phyloP scores from a whole-genome alignment of 2,329 filamentous ascomycete genomes.

The Verticillium zaregamsianum region DNA sequence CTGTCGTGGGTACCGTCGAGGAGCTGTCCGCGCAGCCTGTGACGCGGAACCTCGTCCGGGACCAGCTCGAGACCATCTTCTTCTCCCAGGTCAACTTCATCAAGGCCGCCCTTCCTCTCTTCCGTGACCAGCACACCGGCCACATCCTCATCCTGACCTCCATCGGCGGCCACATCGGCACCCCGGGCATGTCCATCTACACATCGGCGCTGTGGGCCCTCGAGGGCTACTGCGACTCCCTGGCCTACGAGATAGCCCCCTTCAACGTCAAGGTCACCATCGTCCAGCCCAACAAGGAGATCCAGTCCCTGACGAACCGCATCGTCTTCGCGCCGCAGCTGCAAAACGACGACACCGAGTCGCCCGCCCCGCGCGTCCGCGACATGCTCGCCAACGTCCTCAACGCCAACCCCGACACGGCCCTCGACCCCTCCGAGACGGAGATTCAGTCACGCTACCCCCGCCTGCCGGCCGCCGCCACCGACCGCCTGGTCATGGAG shows the following conservation, averaged over 20 bases:
- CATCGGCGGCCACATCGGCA: slow-evolving; percentile 88
- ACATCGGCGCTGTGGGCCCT: slow-evolving; percentile 92
- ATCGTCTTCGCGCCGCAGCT: slow-evolving; percentile 81
- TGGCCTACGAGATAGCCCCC: slow-evolving; percentile 93
- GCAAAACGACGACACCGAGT: slow-evolving; percentile 22
- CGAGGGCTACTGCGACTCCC: slow-evolving; percentile 91
- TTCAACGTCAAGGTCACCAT: slow-evolving; percentile 97
- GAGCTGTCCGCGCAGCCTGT: slow-evolving; percentile 72
- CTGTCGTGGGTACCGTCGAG: slow-evolving; percentile 85
- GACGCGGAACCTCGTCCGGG: slow-evolving; percentile 74
- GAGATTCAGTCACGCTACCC: slow-evolving; percentile 66
- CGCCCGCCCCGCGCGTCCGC: slow-evolving; percentile 71
- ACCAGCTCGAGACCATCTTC: slow-evolving; percentile 93
- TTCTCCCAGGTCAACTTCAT: slow-evolving; percentile 96
- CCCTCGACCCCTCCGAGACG: slow-evolving; percentile 28
- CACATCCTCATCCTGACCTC: slow-evolving; percentile 89
- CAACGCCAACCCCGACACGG: slow-evolving; percentile 68
- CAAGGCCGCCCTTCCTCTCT: slow-evolving; percentile 76
- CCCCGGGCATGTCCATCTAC: slow-evolving; percentile 85
- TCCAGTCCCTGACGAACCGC: slow-evolving; percentile 79
- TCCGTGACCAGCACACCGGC: slow-evolving; percentile 76
- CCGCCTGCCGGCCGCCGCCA: slow-evolving; percentile 61
- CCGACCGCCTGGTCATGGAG: slow-evolving; percentile 75
- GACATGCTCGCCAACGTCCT: slow-evolving; percentile 79
- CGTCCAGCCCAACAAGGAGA: slow-evolving; percentile 92